Evolutionary conservation across 192 early-diverging fungal species (phyloP).

Genomic region (Gaertneriomyces semiglobifer): DNA sequence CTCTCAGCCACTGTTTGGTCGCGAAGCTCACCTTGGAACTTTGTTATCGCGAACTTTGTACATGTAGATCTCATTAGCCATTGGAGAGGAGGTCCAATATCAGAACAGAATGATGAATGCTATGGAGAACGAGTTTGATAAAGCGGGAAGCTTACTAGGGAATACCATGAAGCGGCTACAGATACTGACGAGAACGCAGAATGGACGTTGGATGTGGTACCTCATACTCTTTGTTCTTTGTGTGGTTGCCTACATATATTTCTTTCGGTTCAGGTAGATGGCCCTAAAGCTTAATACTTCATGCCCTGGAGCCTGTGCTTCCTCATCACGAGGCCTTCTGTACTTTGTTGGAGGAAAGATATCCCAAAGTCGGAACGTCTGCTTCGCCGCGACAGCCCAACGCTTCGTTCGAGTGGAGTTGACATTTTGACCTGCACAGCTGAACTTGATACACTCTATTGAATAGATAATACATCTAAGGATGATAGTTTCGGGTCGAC

Average conservation of each 20-base stretch:
- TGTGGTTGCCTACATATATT: slow-evolving; percentile 40
- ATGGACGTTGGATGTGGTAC: slow-evolving; percentile 45
- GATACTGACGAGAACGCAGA: slow-evolving; percentile 33
- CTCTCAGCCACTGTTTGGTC: background rate
- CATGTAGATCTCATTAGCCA: slow-evolving; percentile 36
- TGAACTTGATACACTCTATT: no score
- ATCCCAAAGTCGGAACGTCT: no score
- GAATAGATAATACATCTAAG: no score
- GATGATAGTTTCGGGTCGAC: no score
- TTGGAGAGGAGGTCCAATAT: slow-evolving; percentile 37
- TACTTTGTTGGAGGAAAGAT: no score
- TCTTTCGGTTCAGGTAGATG: slow-evolving; percentile 20
- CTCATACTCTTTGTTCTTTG: slow-evolving; percentile 36
- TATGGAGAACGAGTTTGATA: slow-evolving; percentile 40
- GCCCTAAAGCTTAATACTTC: no score
- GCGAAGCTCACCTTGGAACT: background rate
- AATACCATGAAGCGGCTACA: slow-evolving; percentile 33
- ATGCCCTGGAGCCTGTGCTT: no score
- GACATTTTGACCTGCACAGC: no score
- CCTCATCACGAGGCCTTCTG: no score
- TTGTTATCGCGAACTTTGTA: background rate
- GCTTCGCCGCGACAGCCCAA: no score
- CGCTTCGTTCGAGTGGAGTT: no score
- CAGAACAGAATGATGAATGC: slow-evolving; percentile 30
- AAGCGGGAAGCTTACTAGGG: slow-evolving; percentile 32